These are phyloP conservation scores for Arachis monticola DNA, from an alignment of 331 rosid species.

Conservation along the genomic window DNA sequence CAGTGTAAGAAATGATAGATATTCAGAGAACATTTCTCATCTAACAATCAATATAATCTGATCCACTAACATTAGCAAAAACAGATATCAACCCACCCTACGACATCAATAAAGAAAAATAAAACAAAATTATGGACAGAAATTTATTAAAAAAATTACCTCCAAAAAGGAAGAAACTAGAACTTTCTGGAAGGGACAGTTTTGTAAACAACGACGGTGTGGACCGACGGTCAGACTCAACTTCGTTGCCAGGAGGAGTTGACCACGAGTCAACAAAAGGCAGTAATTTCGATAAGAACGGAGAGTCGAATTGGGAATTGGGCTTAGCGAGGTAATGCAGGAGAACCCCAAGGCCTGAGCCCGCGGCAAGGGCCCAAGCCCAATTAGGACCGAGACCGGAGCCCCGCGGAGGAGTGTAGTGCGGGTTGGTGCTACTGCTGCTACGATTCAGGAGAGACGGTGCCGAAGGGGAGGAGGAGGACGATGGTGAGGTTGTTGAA, in stretches of 20 bases:
- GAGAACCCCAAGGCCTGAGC: slow-evolving; percentile 63
- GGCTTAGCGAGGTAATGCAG: slow-evolving; percentile 44
- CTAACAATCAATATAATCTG: background rate
- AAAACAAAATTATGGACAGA: background rate
- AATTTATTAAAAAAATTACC: slow-evolving; percentile 39
- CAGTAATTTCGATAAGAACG: slow-evolving; percentile 4
- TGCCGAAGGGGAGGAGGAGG: slow-evolving; percentile 7
- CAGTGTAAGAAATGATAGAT: background rate
- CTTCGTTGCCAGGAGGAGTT: slow-evolving; percentile 23
- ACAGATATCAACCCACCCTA: background rate
- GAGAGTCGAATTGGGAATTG: slow-evolving; percentile 30
- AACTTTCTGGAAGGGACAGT: slow-evolving; percentile 56
- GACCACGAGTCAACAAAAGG: slow-evolving; percentile 42
- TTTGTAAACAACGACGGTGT: slow-evolving; percentile 48
- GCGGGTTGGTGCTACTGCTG: background rate
- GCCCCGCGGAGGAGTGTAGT: background rate
- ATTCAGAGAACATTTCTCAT: background rate
- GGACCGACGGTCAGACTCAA: slow-evolving; percentile 24
- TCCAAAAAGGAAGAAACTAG: slow-evolving; percentile 50
- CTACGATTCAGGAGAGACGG: background rate
- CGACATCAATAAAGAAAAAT: background rate
- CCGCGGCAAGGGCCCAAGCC: slow-evolving; percentile 31
- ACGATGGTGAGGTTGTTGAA: slow-evolving; percentile 18
- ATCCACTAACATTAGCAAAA: background rate
- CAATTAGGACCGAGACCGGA: slow-evolving; percentile 11